A percentile compares a stretch with the other conserved stretches of the same genome.
phyloP scores from a whole-genome alignment of 495 filamentous ascomycete species.

The Podospora pseudopauciseta region DNA sequence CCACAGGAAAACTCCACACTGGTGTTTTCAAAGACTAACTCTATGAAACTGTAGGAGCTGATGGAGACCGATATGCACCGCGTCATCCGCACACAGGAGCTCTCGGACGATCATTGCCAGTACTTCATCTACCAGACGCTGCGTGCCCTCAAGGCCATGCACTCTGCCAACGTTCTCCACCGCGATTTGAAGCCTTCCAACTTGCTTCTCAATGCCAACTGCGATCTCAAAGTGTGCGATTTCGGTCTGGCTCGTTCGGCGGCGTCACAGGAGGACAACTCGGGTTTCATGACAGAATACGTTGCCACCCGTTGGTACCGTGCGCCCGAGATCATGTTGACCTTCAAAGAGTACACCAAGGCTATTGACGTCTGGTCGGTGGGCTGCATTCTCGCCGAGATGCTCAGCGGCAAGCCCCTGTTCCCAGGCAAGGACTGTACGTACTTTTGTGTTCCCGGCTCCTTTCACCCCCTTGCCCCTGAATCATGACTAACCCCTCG shows the following conservation, averaged over 20 bases:
- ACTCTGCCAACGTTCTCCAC: conserved; percentile 97
- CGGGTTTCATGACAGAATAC: conserved; percentile 99
- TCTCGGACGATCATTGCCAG: conserved; percentile 98
- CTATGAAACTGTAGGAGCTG: conserved; percentile 62
- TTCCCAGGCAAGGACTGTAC: conserved; percentile 99
- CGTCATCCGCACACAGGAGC: conserved; percentile 96
- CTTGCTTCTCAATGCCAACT: conserved; percentile 95
- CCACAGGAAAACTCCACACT: background rate
- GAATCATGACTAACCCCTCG: conserved; percentile 15
- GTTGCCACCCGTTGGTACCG: conserved; percentile 99
- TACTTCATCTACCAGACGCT: conserved; percentile 99
- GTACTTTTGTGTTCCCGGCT: conserved; percentile 33
- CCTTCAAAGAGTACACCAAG: conserved; percentile 99
- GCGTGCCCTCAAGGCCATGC: conserved; percentile 97
- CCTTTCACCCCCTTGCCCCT: background rate
- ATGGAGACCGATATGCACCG: conserved; percentile 99
- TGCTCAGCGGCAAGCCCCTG: conserved; percentile 96
- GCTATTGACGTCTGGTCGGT: conserved; percentile 99
- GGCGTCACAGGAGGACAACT: conserved; percentile 94
- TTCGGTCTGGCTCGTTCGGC: conserved; percentile 94
- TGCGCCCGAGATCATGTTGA: conserved; percentile 99
- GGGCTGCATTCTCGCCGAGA: conserved; percentile 98
- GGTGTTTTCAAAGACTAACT: background rate
- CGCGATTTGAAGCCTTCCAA: conserved; percentile 98
- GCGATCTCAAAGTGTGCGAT: conserved; percentile 97